Evolutionary conservation across 1,139 yeast species (phyloP).

Genomic region (Arxiozyma slooffiae): DNA sequence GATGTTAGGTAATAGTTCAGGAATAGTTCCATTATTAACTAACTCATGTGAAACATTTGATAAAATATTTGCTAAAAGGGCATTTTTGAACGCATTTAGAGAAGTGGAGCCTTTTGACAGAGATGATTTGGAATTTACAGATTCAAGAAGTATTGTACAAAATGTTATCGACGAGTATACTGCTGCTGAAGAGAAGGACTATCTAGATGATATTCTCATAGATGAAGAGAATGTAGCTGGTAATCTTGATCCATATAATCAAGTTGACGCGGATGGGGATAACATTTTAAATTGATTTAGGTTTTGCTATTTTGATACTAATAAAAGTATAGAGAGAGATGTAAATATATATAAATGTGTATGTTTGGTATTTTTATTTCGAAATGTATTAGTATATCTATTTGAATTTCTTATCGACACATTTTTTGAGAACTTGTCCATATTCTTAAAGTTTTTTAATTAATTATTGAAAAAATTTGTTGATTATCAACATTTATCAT

Average conservation of each 20-base stretch:
- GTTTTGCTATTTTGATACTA: slow-evolving; percentile 1
- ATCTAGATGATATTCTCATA: slow-evolving; percentile 34
- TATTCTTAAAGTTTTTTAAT: not conserved
- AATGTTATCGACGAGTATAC: slow-evolving; percentile 65
- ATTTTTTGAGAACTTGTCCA: not conserved
- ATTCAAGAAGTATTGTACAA: slow-evolving; percentile 64
- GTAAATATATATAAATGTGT: not conserved
- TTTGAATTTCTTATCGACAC: not conserved
- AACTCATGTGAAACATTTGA: slow-evolving; percentile 72
- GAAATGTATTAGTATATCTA: no score
- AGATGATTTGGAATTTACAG: slow-evolving; percentile 69
- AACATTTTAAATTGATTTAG: slow-evolving; percentile 7
- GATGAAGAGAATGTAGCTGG: slow-evolving; percentile 31
- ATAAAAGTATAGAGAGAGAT: not conserved
- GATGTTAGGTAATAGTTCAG: slow-evolving; percentile 70
- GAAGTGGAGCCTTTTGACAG: slow-evolving; percentile 46
- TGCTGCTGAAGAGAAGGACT: slow-evolving; percentile 46
- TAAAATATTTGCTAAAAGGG: slow-evolving; percentile 65
- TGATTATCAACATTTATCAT: no score
- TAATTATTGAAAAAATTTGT: no score
- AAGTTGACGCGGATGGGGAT: slow-evolving; percentile 30
- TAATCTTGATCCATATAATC: slow-evolving; percentile 5
- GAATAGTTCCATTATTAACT: slow-evolving; percentile 54
- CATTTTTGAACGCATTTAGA: slow-evolving; percentile 74
- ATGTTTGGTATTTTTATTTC: not conserved